These are phyloP conservation scores for Phanerochaete carnosa DNA, from an alignment of 768 basidiomycete species.

Conservation along the genomic window DNA sequence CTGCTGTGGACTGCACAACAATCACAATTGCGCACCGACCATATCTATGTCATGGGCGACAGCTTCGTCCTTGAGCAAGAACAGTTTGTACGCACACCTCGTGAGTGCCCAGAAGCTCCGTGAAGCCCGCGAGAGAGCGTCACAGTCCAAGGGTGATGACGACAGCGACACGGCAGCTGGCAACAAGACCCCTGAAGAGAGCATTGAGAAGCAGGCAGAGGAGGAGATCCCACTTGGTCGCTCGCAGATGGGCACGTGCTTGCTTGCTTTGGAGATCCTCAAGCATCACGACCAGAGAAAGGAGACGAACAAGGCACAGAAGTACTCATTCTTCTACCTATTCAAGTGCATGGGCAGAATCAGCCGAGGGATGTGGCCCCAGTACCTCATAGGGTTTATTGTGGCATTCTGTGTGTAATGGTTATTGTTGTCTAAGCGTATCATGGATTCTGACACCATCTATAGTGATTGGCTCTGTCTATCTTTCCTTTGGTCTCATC, in stretches of 20 bases:
- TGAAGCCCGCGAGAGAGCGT: slow-evolving; percentile 40
- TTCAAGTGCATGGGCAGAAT: slow-evolving; percentile 69
- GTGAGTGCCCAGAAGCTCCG: slow-evolving; percentile 79
- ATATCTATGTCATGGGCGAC: slow-evolving; percentile 88
- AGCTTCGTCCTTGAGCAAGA: slow-evolving; percentile 72
- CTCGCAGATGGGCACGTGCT: slow-evolving; percentile 49
- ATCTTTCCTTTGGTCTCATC: slow-evolving; percentile 48
- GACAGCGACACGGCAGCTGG: slow-evolving; percentile 15
- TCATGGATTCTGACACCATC: background rate
- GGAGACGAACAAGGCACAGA: slow-evolving; percentile 23
- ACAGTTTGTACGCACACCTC: slow-evolving; percentile 70
- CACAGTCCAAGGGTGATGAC: slow-evolving; percentile 27
- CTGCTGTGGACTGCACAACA: slow-evolving; percentile 57
- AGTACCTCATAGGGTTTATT: slow-evolving; percentile 55
- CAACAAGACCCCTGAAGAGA: slow-evolving; percentile 32
- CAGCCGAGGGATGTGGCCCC: slow-evolving; percentile 54
- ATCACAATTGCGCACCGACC: slow-evolving; percentile 77
- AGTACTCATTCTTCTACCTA: slow-evolving; percentile 53
- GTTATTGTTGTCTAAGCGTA: background rate
- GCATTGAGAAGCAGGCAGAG: slow-evolving; percentile 53
- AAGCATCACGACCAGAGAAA: slow-evolving; percentile 42
- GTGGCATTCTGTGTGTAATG: slow-evolving; percentile 42
- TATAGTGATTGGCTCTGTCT: slow-evolving; percentile 54
- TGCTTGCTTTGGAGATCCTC: slow-evolving; percentile 64
- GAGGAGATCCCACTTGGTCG: slow-evolving; percentile 62